A percentile compares a stretch with the other conserved stretches of the same genome.
Conservation (phyloP, 2,329 filamentous ascomycete genomes). For the Mycocentrospora acerina region DNA sequence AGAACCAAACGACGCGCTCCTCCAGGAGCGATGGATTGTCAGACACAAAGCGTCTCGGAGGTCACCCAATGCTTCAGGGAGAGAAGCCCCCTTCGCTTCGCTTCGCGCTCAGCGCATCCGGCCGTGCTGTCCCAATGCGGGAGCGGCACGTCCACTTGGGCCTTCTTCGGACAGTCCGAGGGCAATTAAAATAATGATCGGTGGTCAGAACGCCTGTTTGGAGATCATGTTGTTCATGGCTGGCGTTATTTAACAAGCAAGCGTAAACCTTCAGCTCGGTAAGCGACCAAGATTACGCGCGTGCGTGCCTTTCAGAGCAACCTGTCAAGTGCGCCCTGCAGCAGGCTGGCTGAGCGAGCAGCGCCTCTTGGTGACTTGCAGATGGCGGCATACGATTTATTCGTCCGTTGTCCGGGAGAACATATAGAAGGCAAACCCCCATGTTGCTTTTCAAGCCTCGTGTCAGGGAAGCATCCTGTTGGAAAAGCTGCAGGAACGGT, state of each 20-base stretch:
- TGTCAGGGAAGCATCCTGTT: slow-evolving; percentile 15
- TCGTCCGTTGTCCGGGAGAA: too few species aligned
- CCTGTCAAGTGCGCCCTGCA: slow-evolving; percentile 18
- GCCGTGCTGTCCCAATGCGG: slow-evolving; percentile 21
- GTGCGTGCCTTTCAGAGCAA: slow-evolving; percentile 16
- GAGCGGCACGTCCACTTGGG: slow-evolving; percentile 30
- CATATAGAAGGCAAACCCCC: slow-evolving; percentile 22
- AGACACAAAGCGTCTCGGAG: background rate
- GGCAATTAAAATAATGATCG: slow-evolving; percentile 30
- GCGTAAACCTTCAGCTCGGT: slow-evolving; percentile 8
- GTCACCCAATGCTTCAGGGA: slow-evolving; percentile 7
- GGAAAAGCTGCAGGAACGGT: slow-evolving; percentile 28
- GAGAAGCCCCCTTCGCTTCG: slow-evolving; percentile 21
- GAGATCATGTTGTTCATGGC: slow-evolving; percentile 16
- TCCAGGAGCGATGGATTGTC: slow-evolving; percentile 11
- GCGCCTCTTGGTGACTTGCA: slow-evolving; percentile 36
- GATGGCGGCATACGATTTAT: slow-evolving; percentile 3
- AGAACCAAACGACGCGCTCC: slow-evolving; percentile 14
- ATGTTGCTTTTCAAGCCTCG: slow-evolving; percentile 28
- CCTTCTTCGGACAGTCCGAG: slow-evolving; percentile 16
- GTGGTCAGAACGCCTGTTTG: slow-evolving; percentile 31
- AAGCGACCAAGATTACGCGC: slow-evolving; percentile 31
- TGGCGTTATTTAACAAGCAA: slow-evolving; percentile 14
- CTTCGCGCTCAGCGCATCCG: slow-evolving; percentile 23
- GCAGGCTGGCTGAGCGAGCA: slow-evolving; percentile 13